Conservation (phyloP, 306 rosid genomes). For the Acacia acuminata region DNA sequence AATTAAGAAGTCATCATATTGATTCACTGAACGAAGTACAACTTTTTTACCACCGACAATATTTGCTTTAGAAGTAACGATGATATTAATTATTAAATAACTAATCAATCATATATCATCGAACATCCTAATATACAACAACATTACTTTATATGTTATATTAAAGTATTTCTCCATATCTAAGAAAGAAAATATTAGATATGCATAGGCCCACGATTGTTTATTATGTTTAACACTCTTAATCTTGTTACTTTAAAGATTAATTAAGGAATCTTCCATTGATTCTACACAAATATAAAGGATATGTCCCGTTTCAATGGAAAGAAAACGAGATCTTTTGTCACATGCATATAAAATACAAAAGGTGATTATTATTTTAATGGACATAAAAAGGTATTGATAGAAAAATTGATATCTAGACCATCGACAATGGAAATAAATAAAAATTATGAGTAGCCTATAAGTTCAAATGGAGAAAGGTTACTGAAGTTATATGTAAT, state of each 20-base stretch:
- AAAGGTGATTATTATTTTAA: neutral
- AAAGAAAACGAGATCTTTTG: neutral
- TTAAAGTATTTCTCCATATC: neutral
- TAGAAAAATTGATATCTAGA: neutral
- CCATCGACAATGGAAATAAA: neutral
- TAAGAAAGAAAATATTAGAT: too few relatives aligned
- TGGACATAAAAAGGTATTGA: neutral
- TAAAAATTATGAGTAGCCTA: neutral
- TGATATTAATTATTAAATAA: neutral
- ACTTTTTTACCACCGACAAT: conserved; percentile 41
- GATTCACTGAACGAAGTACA: conserved; percentile 18
- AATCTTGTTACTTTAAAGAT: neutral
- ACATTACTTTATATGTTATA: neutral
- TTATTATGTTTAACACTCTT: neutral
- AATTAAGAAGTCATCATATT: conserved; percentile 16
- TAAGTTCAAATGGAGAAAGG: too few relatives aligned
- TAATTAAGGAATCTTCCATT: conserved; percentile 27
- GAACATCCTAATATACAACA: conserved; percentile 24
- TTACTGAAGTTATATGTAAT: too few relatives aligned
- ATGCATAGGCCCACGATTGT: conserved; percentile 25
- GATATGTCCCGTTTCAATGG: neutral
- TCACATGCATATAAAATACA: neutral
- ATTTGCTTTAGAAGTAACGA: conserved; percentile 29
- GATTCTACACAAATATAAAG: conserved; percentile 6
- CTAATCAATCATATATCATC: conserved; percentile 7